These are phyloP conservation scores for Apium graveolens DNA, from an alignment of 129 eudicot genomes.

Conservation along the genomic window DNA sequence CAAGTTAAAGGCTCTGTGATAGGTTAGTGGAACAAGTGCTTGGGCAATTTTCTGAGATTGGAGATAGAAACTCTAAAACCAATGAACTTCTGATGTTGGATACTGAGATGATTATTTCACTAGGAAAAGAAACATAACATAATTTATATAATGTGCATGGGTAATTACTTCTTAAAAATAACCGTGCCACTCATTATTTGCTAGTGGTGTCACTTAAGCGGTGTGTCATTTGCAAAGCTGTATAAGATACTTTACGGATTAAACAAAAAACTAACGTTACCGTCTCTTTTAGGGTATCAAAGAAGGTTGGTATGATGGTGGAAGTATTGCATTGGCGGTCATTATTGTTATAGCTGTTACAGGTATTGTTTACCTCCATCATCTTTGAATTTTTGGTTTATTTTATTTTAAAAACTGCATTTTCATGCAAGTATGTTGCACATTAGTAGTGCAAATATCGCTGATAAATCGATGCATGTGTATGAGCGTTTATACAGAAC, in stretches of 20 bases:
- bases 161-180: background rate
- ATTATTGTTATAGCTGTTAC: conserved; percentile 78
- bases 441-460: background rate
- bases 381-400: background rate
- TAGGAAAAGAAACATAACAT: background rate
- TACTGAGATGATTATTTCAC: background rate
- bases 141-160: background rate
- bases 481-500: background rate
- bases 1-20: background rate
- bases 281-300: conserved; percentile 52
- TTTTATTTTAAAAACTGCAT: too few species aligned
- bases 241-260: background rate
- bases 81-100: background rate
- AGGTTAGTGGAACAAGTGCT: background rate
- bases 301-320: conserved; percentile 99
- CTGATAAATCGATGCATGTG: background rate
- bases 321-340: conserved; percentile 89
- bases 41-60: background rate
- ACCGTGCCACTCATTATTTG: background rate
- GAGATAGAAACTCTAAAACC: background rate
- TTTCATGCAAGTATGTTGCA: background rate
- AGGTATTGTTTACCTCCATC: conserved; percentile 35
- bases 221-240: background rate
- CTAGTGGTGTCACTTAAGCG: background rate
- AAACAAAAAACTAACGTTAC: background rate